Percentiles rank a stretch among this genome's conserved stretches.
phyloP scores from a whole-genome alignment of 495 filamentous ascomycete genomes.

The Lasiosphaeria ovina region DNA sequence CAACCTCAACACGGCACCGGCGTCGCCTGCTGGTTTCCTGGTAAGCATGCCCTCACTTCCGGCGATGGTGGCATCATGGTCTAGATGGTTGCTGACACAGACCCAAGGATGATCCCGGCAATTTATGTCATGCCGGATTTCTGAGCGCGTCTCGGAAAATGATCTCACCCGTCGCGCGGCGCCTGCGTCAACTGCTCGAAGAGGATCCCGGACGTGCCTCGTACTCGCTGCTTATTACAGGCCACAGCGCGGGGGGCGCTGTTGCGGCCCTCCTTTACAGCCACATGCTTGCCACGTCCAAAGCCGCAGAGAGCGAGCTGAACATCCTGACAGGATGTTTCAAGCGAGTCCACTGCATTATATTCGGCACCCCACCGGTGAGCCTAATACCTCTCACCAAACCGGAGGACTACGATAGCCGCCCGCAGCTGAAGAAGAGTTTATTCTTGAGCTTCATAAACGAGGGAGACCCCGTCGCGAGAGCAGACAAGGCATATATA shows the following conservation, averaged over 20 bases:
- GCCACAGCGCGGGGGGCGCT: slow-evolving; percentile 80
- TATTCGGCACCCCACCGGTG: slow-evolving; percentile 77
- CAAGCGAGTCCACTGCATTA: slow-evolving; percentile 75
- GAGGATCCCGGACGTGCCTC: slow-evolving; percentile 64
- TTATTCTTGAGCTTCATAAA: slow-evolving; percentile 77
- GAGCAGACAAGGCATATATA: slow-evolving; percentile 74
- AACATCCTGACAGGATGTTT: slow-evolving; percentile 65
- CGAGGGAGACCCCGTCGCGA: slow-evolving; percentile 76
- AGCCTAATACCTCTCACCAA: slow-evolving; percentile 65
- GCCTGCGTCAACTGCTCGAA: slow-evolving; percentile 63
- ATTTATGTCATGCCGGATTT: slow-evolving; percentile 76
- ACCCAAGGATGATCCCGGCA: slow-evolving; percentile 64
- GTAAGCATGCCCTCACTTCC: slow-evolving; percentile 31
- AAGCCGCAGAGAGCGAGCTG: slow-evolving; percentile 59
- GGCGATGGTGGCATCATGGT: background rate
- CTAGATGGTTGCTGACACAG: slow-evolving; percentile 15
- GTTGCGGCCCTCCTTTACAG: slow-evolving; percentile 73
- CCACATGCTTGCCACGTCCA: slow-evolving; percentile 66
- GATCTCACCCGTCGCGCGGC: slow-evolving; percentile 66
- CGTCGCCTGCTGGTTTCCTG: slow-evolving; percentile 62
- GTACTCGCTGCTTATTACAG: slow-evolving; percentile 75
- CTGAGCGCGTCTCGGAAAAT: slow-evolving; percentile 71
- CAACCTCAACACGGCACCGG: slow-evolving; percentile 66
- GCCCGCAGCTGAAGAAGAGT: slow-evolving; percentile 52
- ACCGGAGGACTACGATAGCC: slow-evolving; percentile 37